These are phyloP conservation scores for Chaetoscypha palmicola DNA, from an alignment of 2,329 filamentous ascomycete genomes.

Conservation along the genomic window DNA sequence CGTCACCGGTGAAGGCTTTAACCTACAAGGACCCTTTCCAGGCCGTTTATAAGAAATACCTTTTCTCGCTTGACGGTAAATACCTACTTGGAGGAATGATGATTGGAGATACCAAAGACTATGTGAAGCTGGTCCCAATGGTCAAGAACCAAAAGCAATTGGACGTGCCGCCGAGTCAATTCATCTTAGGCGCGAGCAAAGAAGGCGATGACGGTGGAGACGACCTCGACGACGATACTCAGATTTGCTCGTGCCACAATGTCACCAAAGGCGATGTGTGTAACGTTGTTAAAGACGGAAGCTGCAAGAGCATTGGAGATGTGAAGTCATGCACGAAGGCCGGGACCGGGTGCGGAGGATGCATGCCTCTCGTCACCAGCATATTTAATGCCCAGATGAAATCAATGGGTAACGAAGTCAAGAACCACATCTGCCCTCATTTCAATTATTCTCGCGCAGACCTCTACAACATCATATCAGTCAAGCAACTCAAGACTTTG, in stretches of 20 bases:
- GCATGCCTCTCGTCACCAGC: constrained; percentile 78
- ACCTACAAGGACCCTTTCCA: constrained; percentile 86
- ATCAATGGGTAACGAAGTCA: constrained; percentile 78
- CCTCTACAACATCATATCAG: constrained; percentile 81
- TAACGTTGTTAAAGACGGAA: constrained; percentile 64
- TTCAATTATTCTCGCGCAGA: constrained; percentile 79
- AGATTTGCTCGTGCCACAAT: constrained; percentile 91
- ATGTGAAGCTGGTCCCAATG: constrained; percentile 80
- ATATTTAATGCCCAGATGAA: constrained; percentile 89
- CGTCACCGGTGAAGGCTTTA: constrained; percentile 67
- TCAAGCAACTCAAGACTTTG: constrained; percentile 69
- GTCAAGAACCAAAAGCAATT: constrained; percentile 77
- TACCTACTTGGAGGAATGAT: constrained; percentile 94
- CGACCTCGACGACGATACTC: constrained; percentile 76
- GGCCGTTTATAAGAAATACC: constrained; percentile 87
- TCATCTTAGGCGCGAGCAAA: constrained; percentile 73
- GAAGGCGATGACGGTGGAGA: constrained; percentile 67
- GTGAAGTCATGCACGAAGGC: constrained; percentile 89
- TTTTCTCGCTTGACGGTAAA: constrained; percentile 85
- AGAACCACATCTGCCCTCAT: constrained; percentile 78
- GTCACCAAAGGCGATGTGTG: constrained; percentile 79
- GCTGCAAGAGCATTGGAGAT: constrained; percentile 73
- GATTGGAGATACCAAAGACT: constrained; percentile 89
- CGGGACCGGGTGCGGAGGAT: constrained; percentile 84
- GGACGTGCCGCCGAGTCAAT: constrained; percentile 66